A percentile compares a stretch with the other conserved stretches of the same genome.
phyloP scores from a whole-genome alignment of 2,329 filamentous ascomycete species.

The Dothistroma septosporum region DNA sequence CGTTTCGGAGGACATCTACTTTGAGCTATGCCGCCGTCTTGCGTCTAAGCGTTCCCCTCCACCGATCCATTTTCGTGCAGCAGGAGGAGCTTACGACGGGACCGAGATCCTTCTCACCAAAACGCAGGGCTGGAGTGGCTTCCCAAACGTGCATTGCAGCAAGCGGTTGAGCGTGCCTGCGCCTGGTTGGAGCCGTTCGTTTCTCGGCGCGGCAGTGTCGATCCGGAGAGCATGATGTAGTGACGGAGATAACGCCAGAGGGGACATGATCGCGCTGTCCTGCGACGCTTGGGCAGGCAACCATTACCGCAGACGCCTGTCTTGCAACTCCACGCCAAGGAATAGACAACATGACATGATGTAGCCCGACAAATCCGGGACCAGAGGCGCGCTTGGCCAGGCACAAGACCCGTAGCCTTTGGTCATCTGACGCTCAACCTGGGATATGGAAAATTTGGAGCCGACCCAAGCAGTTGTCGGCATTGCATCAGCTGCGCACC shows the following conservation, averaged over 20 bases:
- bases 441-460: too few relatives aligned
- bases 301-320: neutral
- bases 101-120: neutral
- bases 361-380: neutral
- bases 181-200: neutral
- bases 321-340: neutral
- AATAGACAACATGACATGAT: neutral
- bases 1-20: neutral
- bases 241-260: neutral
- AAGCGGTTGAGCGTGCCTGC: neutral
- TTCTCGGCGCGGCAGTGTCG: conserved; percentile 6
- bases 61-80: neutral
- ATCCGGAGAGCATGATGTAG: conserved; percentile 3
- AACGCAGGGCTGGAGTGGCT: neutral
- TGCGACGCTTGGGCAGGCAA: neutral
- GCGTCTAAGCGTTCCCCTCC: neutral
- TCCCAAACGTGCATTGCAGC: neutral
- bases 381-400: neutral
- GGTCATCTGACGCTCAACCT: too few relatives aligned
- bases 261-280: neutral
- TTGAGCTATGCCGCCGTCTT: neutral
- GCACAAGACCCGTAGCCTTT: too few relatives aligned
- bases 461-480: too few relatives aligned
- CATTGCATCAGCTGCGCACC: too few relatives aligned
- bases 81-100: neutral